Evolutionary conservation across 495 filamentous ascomycete genomes (phyloP).

Genomic region (Penicillium taxi): DNA sequence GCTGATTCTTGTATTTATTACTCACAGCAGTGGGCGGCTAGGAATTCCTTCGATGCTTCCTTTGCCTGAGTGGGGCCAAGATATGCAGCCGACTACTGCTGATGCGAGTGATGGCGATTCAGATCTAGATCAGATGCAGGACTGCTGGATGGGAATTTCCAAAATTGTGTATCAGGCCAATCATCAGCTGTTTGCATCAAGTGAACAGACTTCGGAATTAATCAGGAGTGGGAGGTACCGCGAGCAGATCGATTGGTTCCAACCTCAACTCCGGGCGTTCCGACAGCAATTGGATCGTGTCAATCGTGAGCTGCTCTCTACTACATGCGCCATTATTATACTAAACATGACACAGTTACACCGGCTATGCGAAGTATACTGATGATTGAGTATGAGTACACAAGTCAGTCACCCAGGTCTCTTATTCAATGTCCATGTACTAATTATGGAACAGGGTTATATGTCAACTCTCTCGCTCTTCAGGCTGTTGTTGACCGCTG

Average conservation of each 20-base stretch:
- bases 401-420: slow-evolving; percentile 41
- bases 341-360: slow-evolving; percentile 44
- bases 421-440: not conserved
- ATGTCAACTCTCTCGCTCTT: slow-evolving; percentile 84
- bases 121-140: slow-evolving; percentile 55
- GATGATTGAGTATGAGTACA: slow-evolving; percentile 84
- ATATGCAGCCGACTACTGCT: slow-evolving; percentile 29
- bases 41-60: slow-evolving; percentile 94
- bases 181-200: slow-evolving; percentile 72
- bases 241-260: slow-evolving; percentile 67
- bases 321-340: not conserved
- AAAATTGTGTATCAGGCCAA: slow-evolving; percentile 84
- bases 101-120: slow-evolving; percentile 23
- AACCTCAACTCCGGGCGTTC: slow-evolving; percentile 68
- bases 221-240: slow-evolving; percentile 80
- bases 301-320: slow-evolving; percentile 26
- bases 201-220: slow-evolving; percentile 73
- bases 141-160: slow-evolving; percentile 87
- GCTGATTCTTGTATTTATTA: slow-evolving; percentile 79
- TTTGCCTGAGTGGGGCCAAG: slow-evolving; percentile 45
- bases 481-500: slow-evolving; percentile 94
- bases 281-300: slow-evolving; percentile 64
- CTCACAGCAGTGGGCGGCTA: slow-evolving; percentile 82
- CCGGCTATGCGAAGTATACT: slow-evolving; percentile 74
- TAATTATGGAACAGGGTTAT: slow-evolving; percentile 44